Base-by-base conservation (phyloP, 2,329 filamentous ascomycete genomes). In the Xylaria sp. region DNA sequence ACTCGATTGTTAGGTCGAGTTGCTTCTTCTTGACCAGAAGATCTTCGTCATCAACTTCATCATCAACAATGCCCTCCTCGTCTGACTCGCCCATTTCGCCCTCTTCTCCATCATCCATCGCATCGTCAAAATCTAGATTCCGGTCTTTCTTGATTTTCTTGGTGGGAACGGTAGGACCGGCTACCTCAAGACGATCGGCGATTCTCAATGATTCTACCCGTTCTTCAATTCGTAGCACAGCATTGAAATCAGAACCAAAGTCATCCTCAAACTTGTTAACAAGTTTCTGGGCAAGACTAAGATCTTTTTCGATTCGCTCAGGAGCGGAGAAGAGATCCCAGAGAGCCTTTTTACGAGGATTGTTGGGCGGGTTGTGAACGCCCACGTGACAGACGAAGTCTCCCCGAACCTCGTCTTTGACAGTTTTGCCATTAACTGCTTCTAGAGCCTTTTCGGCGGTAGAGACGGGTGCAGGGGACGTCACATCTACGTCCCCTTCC, bases 341-440 rank as follows among this genome's bases (percentile, higher is more conserved):
- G 2, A 98, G 83, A 0, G 95, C 95, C 83, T 98, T 98, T 85
- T 97, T 98, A 64, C 95, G 87, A 1, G 94, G 93, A 65, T 93
- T 90, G 45, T 87, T 87, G 2, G 95, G 94, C 3, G 96, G 94
- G 69, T 94, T 94, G 80, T 99, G 96, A 24, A 99, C 92, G 68
- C 96, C 96, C 58, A 98, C 96, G 77, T 99, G 96, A 78, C 96
- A 98, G 34, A 95, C 95, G 79, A 99, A 99, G 78, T 99, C 96
- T 48, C 96, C 96, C 60, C 95, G 92, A 56, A 92, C 90, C 73
- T 97, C 92, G 77, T 99, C 96, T 76, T 97, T 93, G 69, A 99
- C 97, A 0, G 94, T 97, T 84, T 99, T 98, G 73, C 94, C 93
- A 76, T 99, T 98, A 75, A 99, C 91, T n/a, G 94, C 93, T 69